Percentiles rank a stretch among this genome's conserved stretches.
Evolutionary conservation across 1,139 yeast species (phyloP).

Genomic region (Entelexis paramagnoliae): DNA sequence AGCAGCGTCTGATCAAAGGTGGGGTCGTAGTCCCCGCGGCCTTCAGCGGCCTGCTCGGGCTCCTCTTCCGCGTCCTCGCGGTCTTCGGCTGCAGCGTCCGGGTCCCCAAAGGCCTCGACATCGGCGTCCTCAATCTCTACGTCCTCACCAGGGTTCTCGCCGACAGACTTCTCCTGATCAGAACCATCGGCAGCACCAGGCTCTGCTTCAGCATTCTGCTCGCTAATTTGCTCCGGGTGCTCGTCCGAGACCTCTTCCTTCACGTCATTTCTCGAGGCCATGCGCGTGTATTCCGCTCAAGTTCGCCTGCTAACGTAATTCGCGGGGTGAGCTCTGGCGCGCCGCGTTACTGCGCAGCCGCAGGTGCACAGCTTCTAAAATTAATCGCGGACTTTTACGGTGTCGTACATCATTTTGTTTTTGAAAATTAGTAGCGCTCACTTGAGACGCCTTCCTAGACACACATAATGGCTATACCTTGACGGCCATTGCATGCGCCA

Average conservation of each 20-base stretch:
- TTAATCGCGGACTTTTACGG: too few species aligned
- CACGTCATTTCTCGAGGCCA: constrained; percentile 3
- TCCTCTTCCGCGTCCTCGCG: background rate
- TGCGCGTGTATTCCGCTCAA: background rate
- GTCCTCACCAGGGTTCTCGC: background rate
- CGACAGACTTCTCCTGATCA: background rate
- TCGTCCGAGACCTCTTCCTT: constrained; percentile 4
- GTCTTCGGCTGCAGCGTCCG: background rate
- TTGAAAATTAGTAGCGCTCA: too few species aligned
- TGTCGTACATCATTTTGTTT: too few species aligned
- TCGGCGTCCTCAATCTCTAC: background rate
- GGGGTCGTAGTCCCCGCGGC: constrained; percentile 18
- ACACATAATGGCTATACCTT: too few species aligned
- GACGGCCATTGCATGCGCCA: too few species aligned
- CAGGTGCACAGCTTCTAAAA: too few species aligned
- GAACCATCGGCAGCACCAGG: background rate
- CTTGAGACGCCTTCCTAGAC: too few species aligned
- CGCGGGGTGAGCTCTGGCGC: background rate
- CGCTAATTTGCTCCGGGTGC: background rate
- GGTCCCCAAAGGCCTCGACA: background rate
- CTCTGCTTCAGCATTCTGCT: background rate
- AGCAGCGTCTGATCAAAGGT: constrained; percentile 19
- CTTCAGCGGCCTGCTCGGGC: background rate
- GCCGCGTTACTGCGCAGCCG: too few species aligned
- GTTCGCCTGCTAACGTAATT: background rate